phyloP scores from a whole-genome alignment of 345 rosid species.

The Sisymbrium altissimum region DNA sequence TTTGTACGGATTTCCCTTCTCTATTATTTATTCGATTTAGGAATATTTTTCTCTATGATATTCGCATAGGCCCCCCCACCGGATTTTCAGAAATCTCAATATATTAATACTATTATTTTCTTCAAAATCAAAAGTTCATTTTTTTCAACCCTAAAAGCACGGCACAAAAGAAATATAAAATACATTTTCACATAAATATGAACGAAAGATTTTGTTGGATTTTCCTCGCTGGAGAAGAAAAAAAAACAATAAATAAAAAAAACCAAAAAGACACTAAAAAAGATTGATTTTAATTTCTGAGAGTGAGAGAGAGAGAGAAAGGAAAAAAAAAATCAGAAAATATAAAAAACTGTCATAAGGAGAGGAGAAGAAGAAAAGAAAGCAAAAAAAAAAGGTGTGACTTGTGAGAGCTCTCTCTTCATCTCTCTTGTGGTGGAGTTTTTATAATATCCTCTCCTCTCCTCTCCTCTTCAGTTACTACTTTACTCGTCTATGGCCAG shows the following conservation, averaged over 20 bases:
- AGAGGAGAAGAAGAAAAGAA: constrained; percentile 2
- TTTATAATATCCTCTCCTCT: not conserved
- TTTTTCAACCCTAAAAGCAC: constrained; percentile 36
- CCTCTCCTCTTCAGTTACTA: too few relatives aligned
- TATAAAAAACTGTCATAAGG: constrained; percentile 27
- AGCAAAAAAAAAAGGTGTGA: constrained; percentile 16
- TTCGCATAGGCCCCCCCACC: constrained; percentile 43
- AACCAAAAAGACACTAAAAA: not conserved
- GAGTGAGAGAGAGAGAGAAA: constrained; percentile 3
- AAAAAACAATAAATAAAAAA: not conserved
- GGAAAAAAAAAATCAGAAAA: constrained; percentile 11
- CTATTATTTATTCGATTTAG: constrained; percentile 29
- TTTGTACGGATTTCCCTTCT: constrained; percentile 2
- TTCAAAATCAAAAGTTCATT: not conserved
- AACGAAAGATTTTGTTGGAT: constrained; percentile 49
- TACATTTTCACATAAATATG: constrained; percentile 2
- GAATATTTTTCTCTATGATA: constrained; percentile 14
- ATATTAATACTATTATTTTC: not conserved
- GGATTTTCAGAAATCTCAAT: constrained; percentile 52
- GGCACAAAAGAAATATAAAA: constrained; percentile 6
- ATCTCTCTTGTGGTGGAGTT: not conserved
- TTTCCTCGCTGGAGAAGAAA: constrained; percentile 16
- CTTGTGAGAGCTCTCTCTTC: constrained; percentile 4
- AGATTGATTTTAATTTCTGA: constrained; percentile 12
- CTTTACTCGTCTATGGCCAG: constrained; percentile 39